Evolutionary conservation across 1,284 basidiomycete species (phyloP).

Genomic region (Cryptococcus sp.): DNA sequence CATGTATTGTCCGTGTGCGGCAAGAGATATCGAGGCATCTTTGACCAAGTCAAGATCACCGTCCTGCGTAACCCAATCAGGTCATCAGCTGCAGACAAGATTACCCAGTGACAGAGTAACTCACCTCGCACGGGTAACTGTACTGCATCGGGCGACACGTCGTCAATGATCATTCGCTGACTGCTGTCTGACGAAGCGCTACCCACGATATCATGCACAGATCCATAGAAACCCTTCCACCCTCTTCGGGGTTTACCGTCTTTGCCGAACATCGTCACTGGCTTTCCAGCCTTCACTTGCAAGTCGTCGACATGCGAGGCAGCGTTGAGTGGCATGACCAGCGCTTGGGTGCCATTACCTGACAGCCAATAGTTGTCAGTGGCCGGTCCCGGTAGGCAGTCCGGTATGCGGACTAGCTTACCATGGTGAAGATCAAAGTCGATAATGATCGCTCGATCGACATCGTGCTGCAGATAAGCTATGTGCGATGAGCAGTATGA

Average conservation of each 20-base stretch:
- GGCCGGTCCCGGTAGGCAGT: background rate
- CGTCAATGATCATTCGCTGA: slow-evolving; percentile 9
- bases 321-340: slow-evolving; percentile 89
- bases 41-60: slow-evolving; percentile 75
- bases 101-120: slow-evolving; percentile 10
- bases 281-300: slow-evolving; percentile 56
- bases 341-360: slow-evolving; percentile 92
- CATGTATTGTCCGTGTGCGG: slow-evolving; percentile 85
- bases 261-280: slow-evolving; percentile 40
- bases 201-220: slow-evolving; percentile 79
- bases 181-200: background rate
- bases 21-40: slow-evolving; percentile 80
- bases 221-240: slow-evolving; percentile 80
- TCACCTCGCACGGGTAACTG: slow-evolving; percentile 88
- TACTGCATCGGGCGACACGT: slow-evolving; percentile 30
- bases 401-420: slow-evolving; percentile 2
- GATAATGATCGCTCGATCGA: slow-evolving; percentile 80
- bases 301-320: slow-evolving; percentile 72
- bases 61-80: slow-evolving; percentile 58
- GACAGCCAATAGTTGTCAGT: slow-evolving; percentile 6
- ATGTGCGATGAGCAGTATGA: background rate
- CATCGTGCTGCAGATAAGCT: slow-evolving; percentile 78
- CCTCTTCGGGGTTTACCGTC: slow-evolving; percentile 55
- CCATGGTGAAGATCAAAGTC: slow-evolving; percentile 91
- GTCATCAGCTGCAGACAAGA: background rate